phyloP scores from a whole-genome alignment of 371 early-diverging fungal genomes.

The Zychaea mexicana region DNA sequence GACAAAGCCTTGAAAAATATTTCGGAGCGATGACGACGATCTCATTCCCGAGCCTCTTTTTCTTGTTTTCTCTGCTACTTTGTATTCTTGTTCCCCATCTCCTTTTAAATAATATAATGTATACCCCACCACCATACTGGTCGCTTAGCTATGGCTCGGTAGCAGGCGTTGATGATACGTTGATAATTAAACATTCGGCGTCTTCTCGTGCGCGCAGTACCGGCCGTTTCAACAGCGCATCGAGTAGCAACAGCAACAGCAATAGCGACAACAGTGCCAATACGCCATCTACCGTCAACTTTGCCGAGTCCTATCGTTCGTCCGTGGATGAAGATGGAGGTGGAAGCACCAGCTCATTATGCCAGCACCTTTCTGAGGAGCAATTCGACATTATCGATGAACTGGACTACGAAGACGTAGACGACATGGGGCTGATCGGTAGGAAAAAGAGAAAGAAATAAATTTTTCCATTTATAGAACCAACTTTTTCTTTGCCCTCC shows the following conservation, averaged over 20 bases:
- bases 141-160: background rate
- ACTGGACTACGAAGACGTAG: conserved; percentile 21
- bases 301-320: background rate
- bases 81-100: background rate
- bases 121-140: background rate
- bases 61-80: background rate
- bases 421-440: conserved; percentile 31
- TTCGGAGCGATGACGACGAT: background rate
- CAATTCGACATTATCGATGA: conserved; percentile 23
- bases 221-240: conserved; percentile 9
- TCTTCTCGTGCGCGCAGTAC: background rate
- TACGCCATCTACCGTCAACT: background rate
- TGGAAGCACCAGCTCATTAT: background rate
- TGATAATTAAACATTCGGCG: background rate
- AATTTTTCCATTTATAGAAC: background rate
- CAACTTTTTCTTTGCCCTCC: background rate
- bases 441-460: background rate
- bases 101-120: background rate
- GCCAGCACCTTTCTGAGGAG: conserved; percentile 10
- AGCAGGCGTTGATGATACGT: background rate
- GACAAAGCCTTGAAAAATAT: background rate
- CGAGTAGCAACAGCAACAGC: conserved; percentile 6
- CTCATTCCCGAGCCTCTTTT: background rate
- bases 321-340: no score
- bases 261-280: background rate